Base-by-base conservation (phyloP, 2,329 filamentous ascomycete species). In the Colletotrichum navitas region DNA sequence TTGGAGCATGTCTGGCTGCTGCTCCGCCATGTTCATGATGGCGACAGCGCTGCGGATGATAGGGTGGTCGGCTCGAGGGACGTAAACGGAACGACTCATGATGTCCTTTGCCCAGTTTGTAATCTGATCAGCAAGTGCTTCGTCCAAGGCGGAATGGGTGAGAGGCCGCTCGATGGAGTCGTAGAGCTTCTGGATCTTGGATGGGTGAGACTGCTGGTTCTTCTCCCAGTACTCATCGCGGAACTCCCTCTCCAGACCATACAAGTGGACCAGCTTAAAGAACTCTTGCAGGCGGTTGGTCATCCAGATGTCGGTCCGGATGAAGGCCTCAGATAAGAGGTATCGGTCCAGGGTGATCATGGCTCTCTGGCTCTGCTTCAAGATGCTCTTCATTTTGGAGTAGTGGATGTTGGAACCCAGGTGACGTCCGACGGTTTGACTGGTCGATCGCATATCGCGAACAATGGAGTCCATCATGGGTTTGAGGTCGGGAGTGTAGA, bases 21-120 rank as follows among this genome's bases (percentile, higher is more conserved):
- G 29, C 24, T 60, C 45, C 1, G 68, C 68, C 34, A 59, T 11
- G 12, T 55, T 54, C 68, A 71, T 71, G 36, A 68, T 68, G 47
- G 68, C 68, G n/a, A 68, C 68, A 2, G 68, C 68, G 26, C 68
- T 71, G 1, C 60, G 65, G 8, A 68, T 64, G 45, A 71, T 55
- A 29, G 68, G 65, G 26, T 71, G 68, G 24, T 55, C 65, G 1
- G 47, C 36, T 5, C 54, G 45, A 16, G 34, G 43, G 45, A 71
- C 65, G 32, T 39, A 64, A 18, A 71, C 65, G 3, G 68, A 71
- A 21, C 65, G 68, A 12, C 65, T 32, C 29, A 71, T 41, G 12
- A 71, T 60, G n/a, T 63, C 65, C 32, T 36, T 63, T 14, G 65
- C 68, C 34, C 14, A 24, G 12, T 21, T 32, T 1, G 16, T 18